Percentiles rank a stretch among this genome's conserved stretches.
Conservation (phyloP, 1,139 yeast species). For the Suhomyces taliae region DNA sequence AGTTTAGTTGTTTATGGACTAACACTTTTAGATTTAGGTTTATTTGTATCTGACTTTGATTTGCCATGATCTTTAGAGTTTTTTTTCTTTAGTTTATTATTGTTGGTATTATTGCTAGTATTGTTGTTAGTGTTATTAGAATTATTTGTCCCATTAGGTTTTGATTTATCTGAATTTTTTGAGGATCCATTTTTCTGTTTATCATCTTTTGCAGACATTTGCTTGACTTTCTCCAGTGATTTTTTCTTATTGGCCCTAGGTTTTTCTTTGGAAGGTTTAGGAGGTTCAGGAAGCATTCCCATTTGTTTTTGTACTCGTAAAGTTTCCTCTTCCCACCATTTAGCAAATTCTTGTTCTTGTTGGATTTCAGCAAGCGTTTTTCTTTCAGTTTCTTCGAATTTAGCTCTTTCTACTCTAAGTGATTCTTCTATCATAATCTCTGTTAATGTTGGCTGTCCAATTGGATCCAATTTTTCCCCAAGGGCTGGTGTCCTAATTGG, state of each 20-base stretch:
- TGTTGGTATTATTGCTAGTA: not conserved
- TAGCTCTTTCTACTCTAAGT: slow-evolving; percentile 38
- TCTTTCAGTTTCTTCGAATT: slow-evolving; percentile 27
- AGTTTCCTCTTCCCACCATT: slow-evolving; percentile 81
- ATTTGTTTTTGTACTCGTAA: slow-evolving; percentile 54
- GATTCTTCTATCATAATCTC: slow-evolving; percentile 52
- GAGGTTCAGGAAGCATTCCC: slow-evolving; percentile 14
- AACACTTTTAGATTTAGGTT: slow-evolving; percentile 2
- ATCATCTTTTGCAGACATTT: not conserved
- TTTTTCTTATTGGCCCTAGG: not conserved
- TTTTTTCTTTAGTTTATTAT: not conserved
- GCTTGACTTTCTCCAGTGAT: not conserved
- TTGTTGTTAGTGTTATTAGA: too few species aligned
- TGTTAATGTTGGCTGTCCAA: slow-evolving; percentile 28
- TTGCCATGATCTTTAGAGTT: not conserved
- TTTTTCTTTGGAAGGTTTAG: slow-evolving; percentile 1
- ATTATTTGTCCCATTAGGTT: not conserved
- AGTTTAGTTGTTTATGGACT: slow-evolving; percentile 2
- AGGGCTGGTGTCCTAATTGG: not conserved
- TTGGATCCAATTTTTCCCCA: not conserved
- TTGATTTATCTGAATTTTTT: not conserved
- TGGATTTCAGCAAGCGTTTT: slow-evolving; percentile 66
- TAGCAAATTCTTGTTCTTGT: slow-evolving; percentile 75
- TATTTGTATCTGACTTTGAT: not conserved
- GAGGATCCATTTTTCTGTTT: not conserved